Evolutionary conservation across 2,329 filamentous ascomycete genomes (phyloP), one percentile per base, ranked within the genome.

Genomic region (Fusarium sp.): DNA sequence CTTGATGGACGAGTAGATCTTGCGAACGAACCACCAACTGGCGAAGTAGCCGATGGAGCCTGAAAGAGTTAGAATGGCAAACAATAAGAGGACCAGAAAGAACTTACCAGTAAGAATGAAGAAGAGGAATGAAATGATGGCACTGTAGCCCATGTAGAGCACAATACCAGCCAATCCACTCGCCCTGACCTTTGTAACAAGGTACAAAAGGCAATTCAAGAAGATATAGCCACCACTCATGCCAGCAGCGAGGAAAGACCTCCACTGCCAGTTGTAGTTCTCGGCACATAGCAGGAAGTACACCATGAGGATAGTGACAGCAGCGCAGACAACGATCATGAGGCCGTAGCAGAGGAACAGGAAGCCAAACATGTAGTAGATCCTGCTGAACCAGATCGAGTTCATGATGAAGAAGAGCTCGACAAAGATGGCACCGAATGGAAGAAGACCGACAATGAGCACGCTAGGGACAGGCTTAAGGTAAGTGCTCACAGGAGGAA

Each of bases 291-390:
- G 90, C 76, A 99, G 82, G 86, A 98, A 98, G 84, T 99, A 99
- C 0, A 98, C 94, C 88, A 98, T 92, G 23, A 99, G 86, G 13
- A 98, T 92, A 2, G 96, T 98, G 44, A 97, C 96, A 2, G 95
- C 92, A 0, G 96, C 96, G 67, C 93, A 95, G 2, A 96, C 98
- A 77, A 97, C 93, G 77, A 98, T 94, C 95, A 99, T 98, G 56
- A 99, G 89, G 16, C 94, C 95, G 80, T 97, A 99, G 87, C 95
- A 98, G 64, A 99, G 89, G 87, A 99, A 99, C 40, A 99, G 86
- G 88, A 99, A 99, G 28, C 96, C 96, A 79, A 99, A 99, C 96
- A 99, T 99, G 88, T 99, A 99, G 88, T 99, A 99, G 75, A 99
- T 96, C 84, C 96, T 94, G 86, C 92, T 96, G 84, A 97, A 97